phyloP scores from a whole-genome alignment of 768 basidiomycete genomes.

The Psilocybe tampanensis region DNA sequence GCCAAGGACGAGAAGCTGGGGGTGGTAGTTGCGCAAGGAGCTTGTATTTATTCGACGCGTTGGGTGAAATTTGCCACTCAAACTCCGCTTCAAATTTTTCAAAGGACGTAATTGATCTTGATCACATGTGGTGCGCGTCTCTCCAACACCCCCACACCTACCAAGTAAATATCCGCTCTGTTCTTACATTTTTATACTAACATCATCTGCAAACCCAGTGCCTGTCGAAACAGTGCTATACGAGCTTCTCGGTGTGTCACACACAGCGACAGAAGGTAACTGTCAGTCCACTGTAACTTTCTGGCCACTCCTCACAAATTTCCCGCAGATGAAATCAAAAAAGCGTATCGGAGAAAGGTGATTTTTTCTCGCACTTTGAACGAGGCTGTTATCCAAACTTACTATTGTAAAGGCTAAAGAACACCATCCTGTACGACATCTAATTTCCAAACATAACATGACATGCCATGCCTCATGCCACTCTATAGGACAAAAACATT shows the following conservation, averaged over 20 bases:
- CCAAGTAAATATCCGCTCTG: background rate
- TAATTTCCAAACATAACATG: background rate
- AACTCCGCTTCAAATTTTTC: constrained; percentile 39
- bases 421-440: constrained; percentile 72
- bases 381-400: constrained; percentile 11
- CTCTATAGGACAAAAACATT: constrained; percentile 63
- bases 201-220: constrained; percentile 44
- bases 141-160: background rate
- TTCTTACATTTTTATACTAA: background rate
- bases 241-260: constrained; percentile 77
- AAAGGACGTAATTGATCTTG: constrained; percentile 4
- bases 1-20: background rate
- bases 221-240: constrained; percentile 81
- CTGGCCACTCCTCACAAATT: constrained; percentile 15
- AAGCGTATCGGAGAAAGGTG: constrained; percentile 93
- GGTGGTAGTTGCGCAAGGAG: background rate
- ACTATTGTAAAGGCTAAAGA: constrained; percentile 67
- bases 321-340: constrained; percentile 80
- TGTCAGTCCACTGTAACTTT: constrained; percentile 4
- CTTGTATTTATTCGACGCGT: background rate
- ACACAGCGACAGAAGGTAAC: constrained; percentile 72
- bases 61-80: background rate
- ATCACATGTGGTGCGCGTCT: background rate
- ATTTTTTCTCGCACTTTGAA: constrained; percentile 13
- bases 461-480: constrained; percentile 1